Conservation (phyloP, 1,284 basidiomycete species). For the Apiotrichum gracile region DNA sequence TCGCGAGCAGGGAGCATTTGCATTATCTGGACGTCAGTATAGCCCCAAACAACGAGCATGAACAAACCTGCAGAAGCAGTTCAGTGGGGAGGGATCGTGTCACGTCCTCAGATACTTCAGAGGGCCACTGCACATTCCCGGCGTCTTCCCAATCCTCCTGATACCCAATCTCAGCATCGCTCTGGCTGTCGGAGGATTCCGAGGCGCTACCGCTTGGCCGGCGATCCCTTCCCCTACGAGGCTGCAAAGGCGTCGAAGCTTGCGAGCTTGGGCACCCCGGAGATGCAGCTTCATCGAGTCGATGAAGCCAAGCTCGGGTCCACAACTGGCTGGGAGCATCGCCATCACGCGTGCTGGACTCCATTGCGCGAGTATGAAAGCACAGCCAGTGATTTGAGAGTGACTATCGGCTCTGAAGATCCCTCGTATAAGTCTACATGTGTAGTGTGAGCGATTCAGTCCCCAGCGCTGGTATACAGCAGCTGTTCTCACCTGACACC, state of each 20-base stretch:
- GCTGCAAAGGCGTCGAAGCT: slow-evolving; percentile 7
- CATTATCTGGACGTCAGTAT: slow-evolving; percentile 59
- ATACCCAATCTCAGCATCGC: slow-evolving; percentile 1
- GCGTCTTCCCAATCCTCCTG: background rate
- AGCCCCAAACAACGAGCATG: background rate
- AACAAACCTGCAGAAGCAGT: slow-evolving; percentile 56
- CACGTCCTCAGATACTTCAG: slow-evolving; percentile 6
- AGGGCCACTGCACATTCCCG: background rate
- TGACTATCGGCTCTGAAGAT: too few species aligned
- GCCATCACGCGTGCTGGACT: background rate
- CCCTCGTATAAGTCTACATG: too few species aligned
- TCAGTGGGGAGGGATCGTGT: slow-evolving; percentile 65
- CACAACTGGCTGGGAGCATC: background rate
- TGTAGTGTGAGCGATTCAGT: too few species aligned
- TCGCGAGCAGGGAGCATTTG: slow-evolving; percentile 73
- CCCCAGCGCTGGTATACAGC: too few species aligned
- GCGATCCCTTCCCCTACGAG: background rate
- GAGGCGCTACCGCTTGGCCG: background rate
- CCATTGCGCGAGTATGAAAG: too few species aligned
- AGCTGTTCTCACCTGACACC: background rate
- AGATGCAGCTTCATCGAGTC: background rate
- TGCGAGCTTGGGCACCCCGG: slow-evolving; percentile 4
- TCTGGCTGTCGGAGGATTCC: slow-evolving; percentile 1
- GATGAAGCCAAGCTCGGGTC: background rate
- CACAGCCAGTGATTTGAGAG: too few species aligned